Base-by-base conservation (phyloP, 2,329 filamentous ascomycete species). In the Pseudocercospora crystallina region DNA sequence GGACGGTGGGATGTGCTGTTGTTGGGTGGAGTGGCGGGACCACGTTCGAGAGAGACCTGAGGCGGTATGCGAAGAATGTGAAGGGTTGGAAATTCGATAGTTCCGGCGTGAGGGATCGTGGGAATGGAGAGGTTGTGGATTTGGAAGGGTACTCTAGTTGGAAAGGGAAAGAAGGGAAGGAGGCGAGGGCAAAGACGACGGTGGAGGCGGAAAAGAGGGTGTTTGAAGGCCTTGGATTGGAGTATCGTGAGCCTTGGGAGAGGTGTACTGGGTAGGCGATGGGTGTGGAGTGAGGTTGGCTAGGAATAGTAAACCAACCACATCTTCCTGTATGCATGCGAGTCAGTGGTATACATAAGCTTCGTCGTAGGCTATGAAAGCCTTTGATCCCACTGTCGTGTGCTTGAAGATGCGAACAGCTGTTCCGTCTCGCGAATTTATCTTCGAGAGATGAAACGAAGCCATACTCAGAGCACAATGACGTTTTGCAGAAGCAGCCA, bases 51-150 rank as follows among this genome's bases (percentile, higher is more conserved):
- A 78, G 92, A 17, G 94, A 97, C 68, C 68, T 97, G 47, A 77
- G 92, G 35, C 76, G 85, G 31, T 95, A 92, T 70, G 89, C 86
- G 54, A 91, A 89, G 69, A 78, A 83, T 33, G 76, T 80, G 50
- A 84, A 81, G 61, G 76, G 76, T 0, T 85, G 89, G 78, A 95
- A 94, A 68, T 97, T 97, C 65, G 91, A 96, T 66, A 94, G 87
- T 56, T 95, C 89, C 63, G 94, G 94, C 0, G 81, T 96, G 9
- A 79, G 90, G 38, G 83, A 83, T 62, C 77, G 85, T 8, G 69
- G 64, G 8, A 82, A 84, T 47, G 89, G 88, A 2, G 84, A 85
- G 75, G 80, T 92, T 0, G 63, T 84, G n/a, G 84, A 94, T 67
- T 62, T 94, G 10, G 79, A 86, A 74, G 65, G 91, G 90, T 70